phyloP scores from a whole-genome alignment of 768 basidiomycete genomes.

The Amanita molliuscula region DNA sequence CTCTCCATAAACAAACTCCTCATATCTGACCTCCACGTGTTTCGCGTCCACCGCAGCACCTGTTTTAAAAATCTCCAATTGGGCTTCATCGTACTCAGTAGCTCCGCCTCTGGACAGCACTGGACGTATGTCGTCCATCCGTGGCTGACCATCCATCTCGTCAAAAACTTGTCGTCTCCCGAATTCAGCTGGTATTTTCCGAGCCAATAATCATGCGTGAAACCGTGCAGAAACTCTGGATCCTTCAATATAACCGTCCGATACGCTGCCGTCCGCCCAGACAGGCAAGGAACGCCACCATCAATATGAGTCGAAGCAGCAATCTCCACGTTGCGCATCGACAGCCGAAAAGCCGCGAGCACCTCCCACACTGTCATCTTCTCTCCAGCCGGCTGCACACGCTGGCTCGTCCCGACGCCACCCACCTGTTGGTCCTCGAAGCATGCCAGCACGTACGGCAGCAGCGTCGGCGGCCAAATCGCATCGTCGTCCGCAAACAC shows the following conservation, averaged over 20 bases:
- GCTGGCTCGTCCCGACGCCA: slow-evolving; percentile 85
- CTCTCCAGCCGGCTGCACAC: slow-evolving; percentile 71
- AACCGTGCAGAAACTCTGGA: slow-evolving; percentile 85
- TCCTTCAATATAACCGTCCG: slow-evolving; percentile 92
- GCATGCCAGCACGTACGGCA: slow-evolving; percentile 84
- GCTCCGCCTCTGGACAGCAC: slow-evolving; percentile 74
- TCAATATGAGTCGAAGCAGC: slow-evolving; percentile 85
- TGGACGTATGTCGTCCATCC: slow-evolving; percentile 95
- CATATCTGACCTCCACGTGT: slow-evolving; percentile 89
- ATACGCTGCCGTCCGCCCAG: slow-evolving; percentile 89
- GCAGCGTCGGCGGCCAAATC: slow-evolving; percentile 87
- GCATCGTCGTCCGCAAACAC: slow-evolving; percentile 95
- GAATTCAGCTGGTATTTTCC: slow-evolving; percentile 93
- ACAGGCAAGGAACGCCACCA: slow-evolving; percentile 85
- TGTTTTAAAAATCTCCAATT: slow-evolving; percentile 96
- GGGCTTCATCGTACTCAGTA: slow-evolving; percentile 91
- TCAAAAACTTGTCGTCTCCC: slow-evolving; percentile 91
- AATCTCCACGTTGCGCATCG: slow-evolving; percentile 93
- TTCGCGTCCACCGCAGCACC: slow-evolving; percentile 86
- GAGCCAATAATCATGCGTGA: slow-evolving; percentile 91
- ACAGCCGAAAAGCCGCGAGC: slow-evolving; percentile 84
- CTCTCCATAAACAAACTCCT: slow-evolving; percentile 84
- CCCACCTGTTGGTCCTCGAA: slow-evolving; percentile 94
- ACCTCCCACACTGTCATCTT: slow-evolving; percentile 93
- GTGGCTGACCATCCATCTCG: slow-evolving; percentile 93